Conservation (phyloP, 768 basidiomycete species). For the Leccinum olivaceopallidum region DNA sequence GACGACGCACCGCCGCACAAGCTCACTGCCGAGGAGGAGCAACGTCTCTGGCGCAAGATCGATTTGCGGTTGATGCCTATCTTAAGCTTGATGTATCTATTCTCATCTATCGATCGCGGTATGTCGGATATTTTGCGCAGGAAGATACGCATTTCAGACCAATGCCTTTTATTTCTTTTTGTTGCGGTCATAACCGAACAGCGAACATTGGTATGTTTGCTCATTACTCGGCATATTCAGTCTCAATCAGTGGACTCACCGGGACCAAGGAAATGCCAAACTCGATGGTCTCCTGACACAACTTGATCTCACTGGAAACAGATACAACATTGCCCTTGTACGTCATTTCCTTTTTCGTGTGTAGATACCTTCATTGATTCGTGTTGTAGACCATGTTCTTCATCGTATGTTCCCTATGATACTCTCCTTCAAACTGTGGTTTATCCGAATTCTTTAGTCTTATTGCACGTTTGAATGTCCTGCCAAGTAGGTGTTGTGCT, state of each 20-base stretch:
- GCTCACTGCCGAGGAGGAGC: slow-evolving; percentile 43
- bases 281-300: slow-evolving; percentile 61
- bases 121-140: slow-evolving; percentile 8
- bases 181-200: slow-evolving; percentile 17
- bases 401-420: slow-evolving; percentile 45
- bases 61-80: slow-evolving; percentile 60
- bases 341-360: slow-evolving; percentile 4
- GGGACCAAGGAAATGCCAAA: slow-evolving; percentile 54
- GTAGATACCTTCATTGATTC: neutral
- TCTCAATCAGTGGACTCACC: neutral
- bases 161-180: neutral
- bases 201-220: slow-evolving; percentile 53
- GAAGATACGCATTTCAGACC: neutral
- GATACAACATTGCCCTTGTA: slow-evolving; percentile 70
- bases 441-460: slow-evolving; percentile 12
- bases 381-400: slow-evolving; percentile 63
- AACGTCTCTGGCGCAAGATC: slow-evolving; percentile 55
- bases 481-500: slow-evolving; percentile 48
- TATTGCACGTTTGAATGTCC: slow-evolving; percentile 59
- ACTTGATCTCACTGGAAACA: slow-evolving; percentile 54
- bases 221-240: neutral
- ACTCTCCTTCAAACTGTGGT: neutral
- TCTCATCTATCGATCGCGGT: slow-evolving; percentile 68
- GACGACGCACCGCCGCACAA: neutral
- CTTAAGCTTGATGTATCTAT: slow-evolving; percentile 57